Base-by-base conservation (phyloP, 2,329 filamentous ascomycete genomes). In the Chaetomiaceae sp. region DNA sequence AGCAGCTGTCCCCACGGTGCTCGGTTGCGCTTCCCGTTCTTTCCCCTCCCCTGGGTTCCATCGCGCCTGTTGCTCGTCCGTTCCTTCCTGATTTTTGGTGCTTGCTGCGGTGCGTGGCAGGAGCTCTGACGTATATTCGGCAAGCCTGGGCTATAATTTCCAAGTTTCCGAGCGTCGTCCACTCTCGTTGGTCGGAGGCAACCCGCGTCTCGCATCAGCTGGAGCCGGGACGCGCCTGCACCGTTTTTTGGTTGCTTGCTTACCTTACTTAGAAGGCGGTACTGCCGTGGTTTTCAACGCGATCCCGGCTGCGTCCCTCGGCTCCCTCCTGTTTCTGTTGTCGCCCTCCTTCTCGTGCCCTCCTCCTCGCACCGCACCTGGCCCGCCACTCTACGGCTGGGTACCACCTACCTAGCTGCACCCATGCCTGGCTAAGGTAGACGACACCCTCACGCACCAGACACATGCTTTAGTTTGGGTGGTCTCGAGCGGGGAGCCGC, bases 81-180 rank as follows among this genome's bases (percentile, higher is more conserved):
- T 44, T 10, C 27, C 29, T n/a, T 32, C 15, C 15, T n/a, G 4
- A n/a, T n/a, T n/a, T n/a, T n/a, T n/a, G 12, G 7, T 14, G 12
- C 12, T n/a, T 32, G 12, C 22, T 27, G 34, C 42, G 32, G 33
- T 30, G 30, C 45, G 39, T 41, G 45, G 45, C 44, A 46, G 36
- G 32, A 44, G 49, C 47, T 53, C 47, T 49, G 52, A 50, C 49
- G 47, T 55, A 55, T 54, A 58, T 49, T 56, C 56, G 56, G 51
- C 49, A 53, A 48, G 27, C 38, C 41, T 47, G 53, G 43, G 52
- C 38, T 56, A 54, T 56, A 54, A 44, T 55, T 45, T 43, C 40
- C 34, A 19, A 26, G 20, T 35, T 30, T 24, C 22, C 22, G 22
- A 24, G 6, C 22, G 29, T 32, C 36, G 42, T 32, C 53, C 50